phyloP scores from a whole-genome alignment of 257 asterid species.

The Nicotiana attenuata region DNA sequence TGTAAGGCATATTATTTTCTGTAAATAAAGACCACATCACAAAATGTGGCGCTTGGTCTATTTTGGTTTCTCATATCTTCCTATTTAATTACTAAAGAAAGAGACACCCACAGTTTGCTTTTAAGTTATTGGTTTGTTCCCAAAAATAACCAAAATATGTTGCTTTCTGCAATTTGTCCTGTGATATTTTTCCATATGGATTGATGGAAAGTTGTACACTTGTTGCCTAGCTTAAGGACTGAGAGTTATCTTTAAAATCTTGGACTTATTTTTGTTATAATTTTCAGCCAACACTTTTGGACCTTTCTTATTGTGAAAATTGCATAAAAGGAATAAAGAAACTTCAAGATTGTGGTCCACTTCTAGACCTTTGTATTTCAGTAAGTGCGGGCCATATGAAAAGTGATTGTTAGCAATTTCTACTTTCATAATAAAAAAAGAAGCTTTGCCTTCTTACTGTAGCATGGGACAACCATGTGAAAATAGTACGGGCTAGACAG shows the following conservation, averaged over 20 bases:
- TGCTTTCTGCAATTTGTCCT: constrained; percentile 3
- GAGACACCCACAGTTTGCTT: not conserved
- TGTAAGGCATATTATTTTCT: not conserved
- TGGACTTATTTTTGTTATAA: not conserved
- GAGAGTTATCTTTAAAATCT: not conserved
- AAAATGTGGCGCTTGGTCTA: not conserved
- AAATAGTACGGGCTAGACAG: no score
- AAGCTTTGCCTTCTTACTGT: no score
- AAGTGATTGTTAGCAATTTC: not conserved
- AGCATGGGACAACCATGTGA: no score
- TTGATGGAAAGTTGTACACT: not conserved
- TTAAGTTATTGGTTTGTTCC: not conserved
- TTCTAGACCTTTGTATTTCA: no score
- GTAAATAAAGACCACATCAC: not conserved
- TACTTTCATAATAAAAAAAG: not conserved
- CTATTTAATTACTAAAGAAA: not conserved
- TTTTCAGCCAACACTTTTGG: not conserved
- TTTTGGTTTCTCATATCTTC: not conserved
- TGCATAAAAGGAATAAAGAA: not conserved
- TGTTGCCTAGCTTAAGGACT: not conserved
- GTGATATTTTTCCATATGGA: not conserved
- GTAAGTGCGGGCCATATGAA: not conserved
- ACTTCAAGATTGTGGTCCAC: not conserved
- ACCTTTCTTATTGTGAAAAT: not conserved
- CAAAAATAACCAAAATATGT: not conserved